Evolutionary conservation across 257 asterid genomes (phyloP), one percentile per base, ranked within the genome.

Genomic region (Gynochthodes officinalis): DNA sequence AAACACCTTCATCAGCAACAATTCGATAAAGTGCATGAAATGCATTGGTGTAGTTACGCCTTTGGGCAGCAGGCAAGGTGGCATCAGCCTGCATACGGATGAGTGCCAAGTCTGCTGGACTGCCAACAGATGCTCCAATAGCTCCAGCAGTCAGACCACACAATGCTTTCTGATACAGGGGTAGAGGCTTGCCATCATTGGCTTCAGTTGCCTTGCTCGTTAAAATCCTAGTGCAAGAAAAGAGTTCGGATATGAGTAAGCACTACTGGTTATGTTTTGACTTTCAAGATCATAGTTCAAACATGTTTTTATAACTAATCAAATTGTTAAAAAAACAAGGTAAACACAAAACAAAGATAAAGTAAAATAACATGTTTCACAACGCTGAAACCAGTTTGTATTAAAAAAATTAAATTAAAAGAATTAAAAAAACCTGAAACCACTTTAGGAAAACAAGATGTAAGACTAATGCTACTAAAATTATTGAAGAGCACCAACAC

Each of bases 81-180:
- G 99, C 97, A 81, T 94, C 99, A 23, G 99, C 99, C 84, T 94
- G 99, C 99, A 94, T 94, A 44, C 98, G 95, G 60, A 94, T 87
- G 82, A 94, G 99, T 16, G 99, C 98, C 79, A 94, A 76, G 76
- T 94, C 99, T 37, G 98, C 97, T 37, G 99, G 99, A 75, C 93
- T 94, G 46, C 99, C 99, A 6, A 94, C 83, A 68, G 72, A 69
- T 70, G 99, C 95, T 74, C 99, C 99, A 64, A 94, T 91, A 53
- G 99, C 99, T 75, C 99, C 99, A 14, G 99, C 99, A 50, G 94
- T 91, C 79, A 94, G 72, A 76, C 99, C 99, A 83, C 99, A 94
- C 28, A 91, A 68, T 69, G 99, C 99, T 82, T 94, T 94, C 83
- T 94, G 98, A 73, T 94, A 88, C 27, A 94, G 86, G 42, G 99